Evolutionary conservation across 2,329 filamentous ascomycete species (phyloP).

Genomic region (Diaporthe sp.): DNA sequence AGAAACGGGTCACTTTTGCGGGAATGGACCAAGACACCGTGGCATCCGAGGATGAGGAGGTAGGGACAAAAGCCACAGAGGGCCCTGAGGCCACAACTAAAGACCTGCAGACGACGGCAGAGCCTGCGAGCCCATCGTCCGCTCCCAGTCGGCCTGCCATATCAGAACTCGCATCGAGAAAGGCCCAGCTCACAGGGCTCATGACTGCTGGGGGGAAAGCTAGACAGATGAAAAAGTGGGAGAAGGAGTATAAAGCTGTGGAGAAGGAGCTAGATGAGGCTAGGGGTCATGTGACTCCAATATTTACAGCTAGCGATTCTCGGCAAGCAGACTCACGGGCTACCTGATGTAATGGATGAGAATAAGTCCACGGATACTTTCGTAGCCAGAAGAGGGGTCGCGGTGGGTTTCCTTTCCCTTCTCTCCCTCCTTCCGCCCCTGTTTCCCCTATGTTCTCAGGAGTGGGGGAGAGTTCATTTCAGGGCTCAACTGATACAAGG

Average conservation of each 20-base stretch:
- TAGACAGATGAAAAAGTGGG: slow-evolving; percentile 8
- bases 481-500: too few relatives aligned
- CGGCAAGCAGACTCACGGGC: background rate
- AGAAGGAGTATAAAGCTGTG: slow-evolving; percentile 7
- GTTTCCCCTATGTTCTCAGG: too few relatives aligned
- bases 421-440: too few relatives aligned
- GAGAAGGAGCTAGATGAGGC: slow-evolving; percentile 8
- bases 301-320: background rate
- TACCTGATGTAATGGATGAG: background rate
- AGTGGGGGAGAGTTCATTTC: too few relatives aligned
- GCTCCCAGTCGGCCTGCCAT: background rate
- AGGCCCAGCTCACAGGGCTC: slow-evolving; percentile 2
- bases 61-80: background rate
- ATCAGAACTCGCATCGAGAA: slow-evolving; percentile 5
- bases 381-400: too few relatives aligned
- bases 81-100: background rate
- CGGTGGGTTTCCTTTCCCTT: too few relatives aligned
- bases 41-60: slow-evolving; percentile 1
- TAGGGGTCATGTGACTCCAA: background rate
- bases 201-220: background rate
- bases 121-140: background rate
- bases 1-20: slow-evolving; percentile 3
- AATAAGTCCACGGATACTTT: too few relatives aligned
- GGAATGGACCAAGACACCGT: background rate
- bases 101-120: slow-evolving; percentile 1